Conservation (phyloP, 2,329 filamentous ascomycete species). For the Seiridium cupressi region DNA sequence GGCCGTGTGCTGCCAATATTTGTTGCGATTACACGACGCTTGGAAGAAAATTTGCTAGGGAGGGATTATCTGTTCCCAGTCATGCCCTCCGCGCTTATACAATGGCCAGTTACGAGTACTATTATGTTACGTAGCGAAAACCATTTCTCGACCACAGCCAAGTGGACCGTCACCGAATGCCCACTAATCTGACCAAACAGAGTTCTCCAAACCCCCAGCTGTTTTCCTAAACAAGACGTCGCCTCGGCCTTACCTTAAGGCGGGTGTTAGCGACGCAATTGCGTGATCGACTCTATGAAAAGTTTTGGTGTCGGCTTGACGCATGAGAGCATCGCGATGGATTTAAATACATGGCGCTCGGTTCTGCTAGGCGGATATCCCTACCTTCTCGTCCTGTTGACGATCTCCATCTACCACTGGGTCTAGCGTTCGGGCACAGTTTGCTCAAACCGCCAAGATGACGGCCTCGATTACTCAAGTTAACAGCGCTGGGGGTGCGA, state of each 20-base stretch:
- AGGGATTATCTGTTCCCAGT: too few species aligned
- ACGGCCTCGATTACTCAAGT: not conserved
- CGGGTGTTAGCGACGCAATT: not conserved
- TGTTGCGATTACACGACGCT: too few species aligned
- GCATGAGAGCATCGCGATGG: not conserved
- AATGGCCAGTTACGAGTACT: not conserved
- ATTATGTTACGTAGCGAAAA: not conserved
- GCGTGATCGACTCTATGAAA: slow-evolving; percentile 1
- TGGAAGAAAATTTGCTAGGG: too few species aligned
- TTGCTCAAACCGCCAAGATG: not conserved
- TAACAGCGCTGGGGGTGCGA: not conserved
- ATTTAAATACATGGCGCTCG: not conserved
- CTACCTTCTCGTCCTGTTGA: not conserved
- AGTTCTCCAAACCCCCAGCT: not conserved
- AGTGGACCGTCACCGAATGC: not conserved
- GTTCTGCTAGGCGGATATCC: not conserved
- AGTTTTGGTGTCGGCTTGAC: slow-evolving; percentile 1
- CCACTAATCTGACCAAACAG: not conserved
- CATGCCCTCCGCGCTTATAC: too few species aligned
- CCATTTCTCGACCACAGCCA: not conserved
- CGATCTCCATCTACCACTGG: not conserved
- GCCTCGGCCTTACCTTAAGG: not conserved
- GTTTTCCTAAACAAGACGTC: not conserved
- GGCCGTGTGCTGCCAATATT: too few species aligned
- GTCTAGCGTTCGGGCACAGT: not conserved